Conservation (phyloP, 371 early-diverging fungal species). For the Mortierella sp. region DNA sequence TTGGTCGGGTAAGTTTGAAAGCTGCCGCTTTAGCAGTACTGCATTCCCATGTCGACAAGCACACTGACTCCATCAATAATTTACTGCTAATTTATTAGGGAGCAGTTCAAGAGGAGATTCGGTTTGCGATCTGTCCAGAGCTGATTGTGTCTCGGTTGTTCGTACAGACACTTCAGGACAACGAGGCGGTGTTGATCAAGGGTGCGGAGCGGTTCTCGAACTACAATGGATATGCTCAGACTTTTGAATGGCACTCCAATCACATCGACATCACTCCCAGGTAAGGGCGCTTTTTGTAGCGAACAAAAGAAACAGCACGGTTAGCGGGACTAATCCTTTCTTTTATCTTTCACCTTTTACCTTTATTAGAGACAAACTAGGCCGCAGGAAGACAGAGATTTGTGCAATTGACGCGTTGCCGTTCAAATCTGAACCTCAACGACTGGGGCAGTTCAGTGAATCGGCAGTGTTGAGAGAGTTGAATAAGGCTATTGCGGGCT, state of each 20-base stretch:
- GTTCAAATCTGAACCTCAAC: conserved; percentile 22
- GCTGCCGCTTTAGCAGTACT: not conserved
- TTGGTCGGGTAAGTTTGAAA: conserved; percentile 40
- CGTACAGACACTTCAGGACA: conserved; percentile 58
- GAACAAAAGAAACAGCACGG: not conserved
- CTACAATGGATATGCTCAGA: conserved; percentile 65
- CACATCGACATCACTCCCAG: conserved; percentile 55
- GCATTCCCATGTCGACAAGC: not conserved
- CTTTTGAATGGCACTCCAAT: conserved; percentile 62
- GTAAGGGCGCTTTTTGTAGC: conserved; percentile 2
- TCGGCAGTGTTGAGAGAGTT: conserved; percentile 34
- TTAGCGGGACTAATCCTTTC: not conserved
- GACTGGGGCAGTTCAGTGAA: conserved; percentile 36
- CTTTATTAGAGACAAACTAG: conserved; percentile 25
- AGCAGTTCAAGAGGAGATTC: conserved; percentile 73
- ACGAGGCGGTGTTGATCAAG: conserved; percentile 64
- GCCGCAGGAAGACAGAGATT: conserved; percentile 52
- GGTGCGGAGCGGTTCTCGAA: conserved; percentile 66
- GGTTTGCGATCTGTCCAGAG: conserved; percentile 69
- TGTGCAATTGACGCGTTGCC: conserved; percentile 54
- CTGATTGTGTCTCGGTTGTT: conserved; percentile 65
- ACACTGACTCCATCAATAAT: not conserved
- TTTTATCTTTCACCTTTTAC: not conserved
- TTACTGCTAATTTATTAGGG: conserved; percentile 41
- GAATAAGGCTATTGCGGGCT: conserved; percentile 49